Evolutionary conservation across 257 asterid genomes (phyloP), one percentile per base, ranked within the genome.

Genomic region (Jaltomata sinuosa): DNA sequence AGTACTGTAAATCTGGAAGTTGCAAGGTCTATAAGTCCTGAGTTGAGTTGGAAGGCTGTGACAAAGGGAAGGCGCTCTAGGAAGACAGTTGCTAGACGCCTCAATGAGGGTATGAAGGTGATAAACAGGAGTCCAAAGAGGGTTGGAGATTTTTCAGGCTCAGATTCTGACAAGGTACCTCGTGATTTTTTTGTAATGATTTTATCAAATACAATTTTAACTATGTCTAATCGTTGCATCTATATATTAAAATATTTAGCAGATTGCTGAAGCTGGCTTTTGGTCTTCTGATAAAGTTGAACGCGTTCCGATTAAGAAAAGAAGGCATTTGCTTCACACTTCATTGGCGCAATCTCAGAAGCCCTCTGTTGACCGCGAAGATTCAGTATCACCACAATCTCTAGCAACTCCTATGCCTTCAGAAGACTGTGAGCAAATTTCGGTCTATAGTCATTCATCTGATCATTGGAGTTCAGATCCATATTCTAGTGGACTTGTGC

Each of bases 161-260:
- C 95, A 65, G 97, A 93, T 84, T 91, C 93, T 27, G 98, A 95
- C 79, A 95, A 93, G 94, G 98, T 92, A 87, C 84, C 36, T 81
- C 64, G 16, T 74, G 10, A 53, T 85, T 59, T 47, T 36, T 22
- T 69, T 18, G 12, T 34, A 64, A 49, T 29, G 36, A 11, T 40
- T 74, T 32, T 72, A 49, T 36, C 47, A 64, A 38, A 21, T 65
- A 52, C 14, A 11, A 31, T 31, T 36, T 52, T 45, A 54, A 25
- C 72, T 77, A 6, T 50, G 67, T 47, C 82, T 40, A 18, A 53
- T 22, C 50, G 61, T 62, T 83, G 11, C 57, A 42, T 77, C 57
- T 32, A 45, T n/a, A n/a, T n/a, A n/a, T 52, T 49, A 79, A 40
- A 85, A 85, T 22, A 62, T 77, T 72, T 88, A 52, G 89, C 95